These are phyloP conservation scores for Rheum nobile DNA, from an alignment of 148 eudicot genomes.

Conservation along the genomic window DNA sequence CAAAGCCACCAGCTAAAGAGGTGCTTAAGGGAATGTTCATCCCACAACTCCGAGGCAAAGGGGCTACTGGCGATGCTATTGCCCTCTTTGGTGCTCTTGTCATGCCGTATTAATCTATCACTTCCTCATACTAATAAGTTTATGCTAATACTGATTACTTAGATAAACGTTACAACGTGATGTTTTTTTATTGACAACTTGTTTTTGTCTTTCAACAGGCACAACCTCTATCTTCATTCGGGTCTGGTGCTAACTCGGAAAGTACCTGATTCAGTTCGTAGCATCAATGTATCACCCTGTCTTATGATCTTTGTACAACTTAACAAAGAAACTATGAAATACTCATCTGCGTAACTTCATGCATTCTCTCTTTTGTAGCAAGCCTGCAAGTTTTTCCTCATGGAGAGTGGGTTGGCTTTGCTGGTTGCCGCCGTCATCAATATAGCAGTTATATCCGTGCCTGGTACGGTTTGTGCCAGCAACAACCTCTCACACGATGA, in stretches of 20 bases:
- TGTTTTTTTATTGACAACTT: background rate
- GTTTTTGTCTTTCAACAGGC: conserved; percentile 16
- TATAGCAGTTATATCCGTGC: conserved; percentile 17
- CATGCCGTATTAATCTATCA: background rate
- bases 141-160: background rate
- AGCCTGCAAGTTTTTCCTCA: conserved; percentile 21
- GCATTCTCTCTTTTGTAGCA: conserved; percentile 6
- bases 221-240: conserved; percentile 59
- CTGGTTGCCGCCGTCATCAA: conserved; percentile 22
- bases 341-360: too few species aligned
- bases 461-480: conserved; percentile 18
- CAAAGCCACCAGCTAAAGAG: conserved; percentile 28
- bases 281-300: conserved; percentile 18
- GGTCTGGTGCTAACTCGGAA: conserved; percentile 56
- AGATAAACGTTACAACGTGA: background rate
- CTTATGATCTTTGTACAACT: background rate
- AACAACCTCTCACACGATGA: conserved; percentile 8
- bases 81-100: conserved; percentile 1
- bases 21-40: conserved; percentile 26
- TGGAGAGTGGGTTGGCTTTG: conserved; percentile 22
- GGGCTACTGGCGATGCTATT: conserved; percentile 14
- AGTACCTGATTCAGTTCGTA: conserved; percentile 40
- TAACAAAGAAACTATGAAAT: too few species aligned
- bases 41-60: conserved; percentile 28
- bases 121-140: background rate